phyloP scores from a whole-genome alignment of 306 rosid genomes.

The Cucurbita maxima region DNA sequence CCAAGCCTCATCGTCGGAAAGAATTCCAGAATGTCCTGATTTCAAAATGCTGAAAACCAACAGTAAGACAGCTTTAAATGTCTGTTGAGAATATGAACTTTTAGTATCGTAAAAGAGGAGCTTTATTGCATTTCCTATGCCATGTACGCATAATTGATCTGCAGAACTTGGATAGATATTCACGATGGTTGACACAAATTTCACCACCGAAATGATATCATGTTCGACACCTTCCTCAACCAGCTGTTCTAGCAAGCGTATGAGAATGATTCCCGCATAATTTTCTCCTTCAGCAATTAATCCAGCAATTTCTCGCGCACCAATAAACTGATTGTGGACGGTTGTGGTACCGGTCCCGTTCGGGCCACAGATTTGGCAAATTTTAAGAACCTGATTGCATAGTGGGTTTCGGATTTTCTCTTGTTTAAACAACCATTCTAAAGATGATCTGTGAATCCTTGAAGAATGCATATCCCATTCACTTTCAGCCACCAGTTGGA shows the following conservation, averaged over 20 bases:
- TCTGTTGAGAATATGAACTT: constrained; percentile 24
- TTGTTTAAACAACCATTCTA: constrained; percentile 91
- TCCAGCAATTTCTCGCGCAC: constrained; percentile 47
- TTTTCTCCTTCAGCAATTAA: constrained; percentile 51
- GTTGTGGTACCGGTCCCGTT: constrained; percentile 20
- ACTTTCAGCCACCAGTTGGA: constrained; percentile 37
- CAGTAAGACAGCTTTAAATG: constrained; percentile 25
- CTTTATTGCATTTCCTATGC: constrained; percentile 43
- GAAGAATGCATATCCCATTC: constrained; percentile 69
- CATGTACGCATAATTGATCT: constrained; percentile 42
- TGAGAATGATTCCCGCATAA: constrained; percentile 48
- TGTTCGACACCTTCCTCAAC: constrained; percentile 41
- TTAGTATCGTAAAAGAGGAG: constrained; percentile 19
- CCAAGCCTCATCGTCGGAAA: constrained; percentile 57
- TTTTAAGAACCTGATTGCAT: constrained; percentile 53
- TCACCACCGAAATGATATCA: constrained; percentile 32
- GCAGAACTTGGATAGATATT: constrained; percentile 41
- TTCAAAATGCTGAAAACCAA: constrained; percentile 41
- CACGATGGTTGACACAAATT: constrained; percentile 33
- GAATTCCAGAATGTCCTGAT: constrained; percentile 40
- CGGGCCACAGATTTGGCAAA: constrained; percentile 36
- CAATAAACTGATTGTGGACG: constrained; percentile 17
- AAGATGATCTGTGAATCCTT: constrained; percentile 49
- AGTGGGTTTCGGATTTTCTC: constrained; percentile 38
- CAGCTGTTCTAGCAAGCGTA: constrained; percentile 49